These are phyloP conservation scores for Colletotrichum lindemuthianum DNA, from an alignment of 2,329 filamentous ascomycete species.

Conservation along the genomic window DNA sequence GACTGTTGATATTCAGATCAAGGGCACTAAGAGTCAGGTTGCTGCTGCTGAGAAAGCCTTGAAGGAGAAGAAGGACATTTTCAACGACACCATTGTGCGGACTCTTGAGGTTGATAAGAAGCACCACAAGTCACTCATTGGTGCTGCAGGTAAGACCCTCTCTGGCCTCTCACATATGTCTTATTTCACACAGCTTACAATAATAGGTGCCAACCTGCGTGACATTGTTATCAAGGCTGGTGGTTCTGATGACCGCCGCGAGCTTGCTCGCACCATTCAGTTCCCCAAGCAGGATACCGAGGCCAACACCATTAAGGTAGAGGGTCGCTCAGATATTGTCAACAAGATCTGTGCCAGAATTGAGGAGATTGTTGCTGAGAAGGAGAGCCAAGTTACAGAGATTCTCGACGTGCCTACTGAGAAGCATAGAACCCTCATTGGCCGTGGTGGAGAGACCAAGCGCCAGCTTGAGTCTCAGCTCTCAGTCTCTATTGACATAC, in stretches of 20 bases:
- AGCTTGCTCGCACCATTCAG: slow-evolving; percentile 88
- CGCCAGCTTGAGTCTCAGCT: slow-evolving; percentile 88
- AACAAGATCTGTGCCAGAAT: slow-evolving; percentile 89
- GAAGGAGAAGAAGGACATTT: slow-evolving; percentile 85
- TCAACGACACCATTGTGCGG: slow-evolving; percentile 88
- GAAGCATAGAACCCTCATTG: slow-evolving; percentile 92
- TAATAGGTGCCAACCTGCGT: slow-evolving; percentile 80
- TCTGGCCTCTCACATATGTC: background rate
- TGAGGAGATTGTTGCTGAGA: slow-evolving; percentile 81
- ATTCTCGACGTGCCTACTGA: slow-evolving; percentile 84
- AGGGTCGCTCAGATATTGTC: slow-evolving; percentile 85
- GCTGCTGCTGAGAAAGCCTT: slow-evolving; percentile 91
- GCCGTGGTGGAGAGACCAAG: slow-evolving; percentile 88
- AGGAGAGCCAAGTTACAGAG: slow-evolving; percentile 83
- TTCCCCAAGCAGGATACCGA: slow-evolving; percentile 91
- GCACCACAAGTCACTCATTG: slow-evolving; percentile 90
- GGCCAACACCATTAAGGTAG: slow-evolving; percentile 85
- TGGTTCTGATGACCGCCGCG: slow-evolving; percentile 85
- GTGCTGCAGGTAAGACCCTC: slow-evolving; percentile 77
- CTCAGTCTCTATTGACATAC: slow-evolving; percentile 87
- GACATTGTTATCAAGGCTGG: slow-evolving; percentile 89
- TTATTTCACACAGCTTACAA: slow-evolving; percentile 49
- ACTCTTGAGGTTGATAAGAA: slow-evolving; percentile 94
- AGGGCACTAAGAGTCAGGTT: slow-evolving; percentile 91
- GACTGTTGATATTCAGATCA: slow-evolving; percentile 87